Base-by-base conservation (phyloP, 2,329 filamentous ascomycete genomes). In the Orbilia quercus region DNA sequence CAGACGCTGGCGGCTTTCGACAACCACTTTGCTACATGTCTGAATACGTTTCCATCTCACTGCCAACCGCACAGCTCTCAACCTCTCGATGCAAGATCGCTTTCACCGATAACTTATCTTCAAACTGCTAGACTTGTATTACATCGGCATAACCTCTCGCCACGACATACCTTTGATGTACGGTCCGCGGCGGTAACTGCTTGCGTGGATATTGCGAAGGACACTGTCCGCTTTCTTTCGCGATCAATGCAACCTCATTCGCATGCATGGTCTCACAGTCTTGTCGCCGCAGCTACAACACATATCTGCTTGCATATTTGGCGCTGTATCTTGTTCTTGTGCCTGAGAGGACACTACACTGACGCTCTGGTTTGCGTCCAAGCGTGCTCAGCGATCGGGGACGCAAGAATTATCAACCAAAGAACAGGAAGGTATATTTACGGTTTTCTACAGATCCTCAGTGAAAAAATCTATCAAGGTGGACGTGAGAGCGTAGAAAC, bases 141-240 rank as follows among this genome's bases (percentile, higher is more conserved):
- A 7, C 91, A 96, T 80, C 88, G 95, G 44, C 92, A 96, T 78
- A 97, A 98, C 78, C 84, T 98, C 7, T 89, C 88, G 0, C 90
- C 92, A 0, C 83, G 84, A 7, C 92, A 90, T 78, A 84, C 89
- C 0, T 80, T 83, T 1, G 84, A 89, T 31, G 86, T 89, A 44
- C 87, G 94, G 45, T 81, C 84, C 2, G 85, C 87, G 5, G 92
- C 95, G 0, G 82, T 97, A 25, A 89, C 93, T 69, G 87, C 90
- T 75, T 97, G 94, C 79, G 86, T 89, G 1, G 84, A 84, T 5
- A 88, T 90, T 7, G 88, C 91, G 0, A 84, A 90, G 65, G 92
- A 96, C 76, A 97, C 93, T 0, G 89, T 91, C 0, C 86, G 86
- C 23, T 85, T 96, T 16, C 84, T 98, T 11, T 86, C 87, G 7